Percentiles rank a stretch among this genome's conserved stretches.
These are phyloP conservation scores for Kandelia obovata DNA, from an alignment of 345 rosid genomes.

Conservation along the genomic window DNA sequence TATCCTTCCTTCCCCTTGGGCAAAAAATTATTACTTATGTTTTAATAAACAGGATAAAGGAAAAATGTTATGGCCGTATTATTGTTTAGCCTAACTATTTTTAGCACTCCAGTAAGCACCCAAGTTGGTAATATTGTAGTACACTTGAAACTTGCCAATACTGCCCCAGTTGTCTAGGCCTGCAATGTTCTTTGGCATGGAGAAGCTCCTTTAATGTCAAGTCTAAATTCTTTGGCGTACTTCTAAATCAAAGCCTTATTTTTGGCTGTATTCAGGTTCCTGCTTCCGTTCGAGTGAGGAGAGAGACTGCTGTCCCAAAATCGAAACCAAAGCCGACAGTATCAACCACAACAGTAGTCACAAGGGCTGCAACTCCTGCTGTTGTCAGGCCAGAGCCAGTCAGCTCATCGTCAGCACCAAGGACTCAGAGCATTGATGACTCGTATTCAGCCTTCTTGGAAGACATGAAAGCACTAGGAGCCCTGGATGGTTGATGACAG, in stretches of 20 bases:
- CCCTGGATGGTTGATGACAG: slow-evolving; percentile 65
- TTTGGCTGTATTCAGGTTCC: slow-evolving; percentile 58
- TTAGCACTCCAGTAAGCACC: neutral
- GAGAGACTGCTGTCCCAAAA: slow-evolving; percentile 66
- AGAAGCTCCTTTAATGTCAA: neutral
- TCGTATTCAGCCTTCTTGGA: slow-evolving; percentile 83
- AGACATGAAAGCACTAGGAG: slow-evolving; percentile 99
- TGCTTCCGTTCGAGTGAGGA: slow-evolving; percentile 92
- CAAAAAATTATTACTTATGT: neutral
- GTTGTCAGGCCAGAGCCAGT: slow-evolving; percentile 45
- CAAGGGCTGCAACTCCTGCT: slow-evolving; percentile 43
- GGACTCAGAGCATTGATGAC: slow-evolving; percentile 76
- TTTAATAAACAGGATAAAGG: no score
- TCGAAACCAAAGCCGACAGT: slow-evolving; percentile 57
- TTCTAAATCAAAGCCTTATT: neutral
- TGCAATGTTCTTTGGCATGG: neutral
- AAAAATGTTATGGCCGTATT: no score
- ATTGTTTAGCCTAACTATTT: no score
- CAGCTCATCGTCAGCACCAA: slow-evolving; percentile 45
- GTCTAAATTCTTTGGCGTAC: neutral
- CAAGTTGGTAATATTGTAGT: neutral
- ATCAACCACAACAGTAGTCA: slow-evolving; percentile 18
- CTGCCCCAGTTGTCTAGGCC: neutral
- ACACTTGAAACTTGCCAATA: neutral
- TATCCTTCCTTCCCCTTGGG: neutral